These are phyloP conservation scores for Russula virescens DNA, from an alignment of 768 basidiomycete species.

Conservation along the genomic window DNA sequence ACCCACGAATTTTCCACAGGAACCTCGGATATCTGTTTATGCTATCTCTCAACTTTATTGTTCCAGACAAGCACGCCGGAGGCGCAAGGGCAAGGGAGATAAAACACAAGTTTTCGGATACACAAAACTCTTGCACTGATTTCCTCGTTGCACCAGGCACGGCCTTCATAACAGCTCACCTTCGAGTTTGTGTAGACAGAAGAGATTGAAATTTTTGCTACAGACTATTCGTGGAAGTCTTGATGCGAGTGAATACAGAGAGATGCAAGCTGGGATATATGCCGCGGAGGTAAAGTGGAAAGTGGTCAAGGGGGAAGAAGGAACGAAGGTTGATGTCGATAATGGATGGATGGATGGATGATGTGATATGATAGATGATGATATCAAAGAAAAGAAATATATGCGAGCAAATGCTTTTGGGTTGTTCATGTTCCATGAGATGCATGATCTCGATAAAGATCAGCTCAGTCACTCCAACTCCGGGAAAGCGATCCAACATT, in stretches of 20 bases:
- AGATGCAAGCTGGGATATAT: slow-evolving; percentile 3
- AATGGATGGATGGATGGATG: slow-evolving; percentile 2
- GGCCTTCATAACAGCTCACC: background rate
- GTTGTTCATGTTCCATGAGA: background rate
- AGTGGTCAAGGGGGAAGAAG: background rate
- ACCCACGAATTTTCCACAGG: no score
- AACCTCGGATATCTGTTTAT: no score
- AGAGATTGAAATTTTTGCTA: background rate
- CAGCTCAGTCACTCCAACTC: slow-evolving; percentile 32
- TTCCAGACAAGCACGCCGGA: no score
- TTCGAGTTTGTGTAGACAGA: background rate
- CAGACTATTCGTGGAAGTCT: background rate
- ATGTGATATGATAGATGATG: background rate
- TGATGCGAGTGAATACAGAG: slow-evolving; percentile 12
- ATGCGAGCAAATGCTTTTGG: background rate
- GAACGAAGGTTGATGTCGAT: background rate
- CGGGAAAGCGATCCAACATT: slow-evolving; percentile 32
- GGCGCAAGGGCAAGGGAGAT: no score
- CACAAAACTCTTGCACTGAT: no score
- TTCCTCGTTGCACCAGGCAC: no score
- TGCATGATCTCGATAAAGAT: background rate
- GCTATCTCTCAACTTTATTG: no score
- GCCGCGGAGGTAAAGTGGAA: background rate
- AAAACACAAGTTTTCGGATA: no score
- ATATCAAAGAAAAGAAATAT: background rate